A percentile compares a stretch with the other conserved stretches of the same genome.
phyloP scores from a whole-genome alignment of 495 filamentous ascomycete species.

The Podospora appendiculata region DNA sequence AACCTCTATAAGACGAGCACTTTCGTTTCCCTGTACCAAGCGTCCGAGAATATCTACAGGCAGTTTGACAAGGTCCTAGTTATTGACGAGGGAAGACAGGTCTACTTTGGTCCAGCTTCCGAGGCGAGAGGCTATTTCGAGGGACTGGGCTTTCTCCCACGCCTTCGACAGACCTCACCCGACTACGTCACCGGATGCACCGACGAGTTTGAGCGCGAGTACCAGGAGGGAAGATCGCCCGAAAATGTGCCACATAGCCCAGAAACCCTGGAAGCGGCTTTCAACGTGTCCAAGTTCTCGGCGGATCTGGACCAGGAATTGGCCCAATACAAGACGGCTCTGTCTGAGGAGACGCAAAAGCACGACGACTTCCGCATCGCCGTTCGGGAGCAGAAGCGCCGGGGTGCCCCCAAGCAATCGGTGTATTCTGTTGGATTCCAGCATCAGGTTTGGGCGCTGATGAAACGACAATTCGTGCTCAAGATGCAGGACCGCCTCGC shows the following conservation, averaged over 20 bases:
- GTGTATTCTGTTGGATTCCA: constrained; percentile 78
- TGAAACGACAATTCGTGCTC: constrained; percentile 74
- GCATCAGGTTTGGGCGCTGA: constrained; percentile 72
- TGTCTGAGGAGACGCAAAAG: constrained; percentile 54
- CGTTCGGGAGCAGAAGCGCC: constrained; percentile 67
- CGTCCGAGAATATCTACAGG: constrained; percentile 74
- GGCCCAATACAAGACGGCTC: constrained; percentile 50
- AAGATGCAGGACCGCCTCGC: constrained; percentile 80
- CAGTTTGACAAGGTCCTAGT: constrained; percentile 86
- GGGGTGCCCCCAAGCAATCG: constrained; percentile 55
- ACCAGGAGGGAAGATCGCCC: constrained; percentile 52
- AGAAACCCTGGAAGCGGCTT: constrained; percentile 57
- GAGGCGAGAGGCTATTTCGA: constrained; percentile 77
- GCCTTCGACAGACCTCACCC: constrained; percentile 75
- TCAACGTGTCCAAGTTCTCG: constrained; percentile 53
- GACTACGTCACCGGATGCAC: constrained; percentile 84
- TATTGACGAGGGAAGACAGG: constrained; percentile 68
- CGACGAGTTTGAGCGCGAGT: constrained; percentile 74
- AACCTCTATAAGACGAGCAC: constrained; percentile 73
- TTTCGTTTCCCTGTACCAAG: constrained; percentile 78
- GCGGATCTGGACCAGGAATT: constrained; percentile 57
- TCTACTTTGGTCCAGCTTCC: constrained; percentile 67
- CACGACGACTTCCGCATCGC: constrained; percentile 73
- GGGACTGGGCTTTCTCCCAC: constrained; percentile 66
- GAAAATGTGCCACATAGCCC: constrained; percentile 60